phyloP scores from a whole-genome alignment of 768 basidiomycete species.

The Fibroporia radiculosa region DNA sequence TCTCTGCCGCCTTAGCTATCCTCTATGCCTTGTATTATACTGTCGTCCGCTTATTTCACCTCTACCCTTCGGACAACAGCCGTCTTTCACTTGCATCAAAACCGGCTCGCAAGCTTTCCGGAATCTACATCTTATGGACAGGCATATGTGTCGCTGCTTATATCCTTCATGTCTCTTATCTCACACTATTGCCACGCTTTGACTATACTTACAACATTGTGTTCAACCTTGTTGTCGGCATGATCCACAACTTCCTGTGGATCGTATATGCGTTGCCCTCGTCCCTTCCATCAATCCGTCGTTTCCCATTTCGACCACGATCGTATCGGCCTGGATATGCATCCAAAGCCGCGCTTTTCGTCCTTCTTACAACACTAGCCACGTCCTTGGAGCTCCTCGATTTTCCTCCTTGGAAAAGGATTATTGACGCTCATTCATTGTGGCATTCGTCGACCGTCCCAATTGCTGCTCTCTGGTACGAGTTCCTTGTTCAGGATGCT shows the following conservation, averaged over 20 bases:
- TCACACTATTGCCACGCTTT: constrained; percentile 69
- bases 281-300: constrained; percentile 36
- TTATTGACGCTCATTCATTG: constrained; percentile 84
- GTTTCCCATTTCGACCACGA: constrained; percentile 48
- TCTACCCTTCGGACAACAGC: constrained; percentile 41
- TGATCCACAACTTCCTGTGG: constrained; percentile 81
- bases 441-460: constrained; percentile 89
- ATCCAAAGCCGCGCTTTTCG: constrained; percentile 49
- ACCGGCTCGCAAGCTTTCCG: constrained; percentile 10
- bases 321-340: constrained; percentile 52
- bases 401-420: constrained; percentile 70
- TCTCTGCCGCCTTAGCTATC: constrained; percentile 84
- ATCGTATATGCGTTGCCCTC: constrained; percentile 56
- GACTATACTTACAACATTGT: constrained; percentile 92
- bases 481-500: constrained; percentile 72
- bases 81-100: constrained; percentile 19
- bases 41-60: constrained; percentile 65
- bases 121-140: constrained; percentile 32
- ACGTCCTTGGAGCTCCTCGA: constrained; percentile 84
- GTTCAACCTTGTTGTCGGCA: constrained; percentile 72
- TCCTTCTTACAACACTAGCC: constrained; percentile 63
- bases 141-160: constrained; percentile 47
- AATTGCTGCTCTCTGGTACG: constrained; percentile 76
- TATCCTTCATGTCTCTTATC: constrained; percentile 70
- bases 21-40: constrained; percentile 75